Evolutionary conservation across 805 yeast species (phyloP).

Genomic region (Cyberlindnera sargentensis): DNA sequence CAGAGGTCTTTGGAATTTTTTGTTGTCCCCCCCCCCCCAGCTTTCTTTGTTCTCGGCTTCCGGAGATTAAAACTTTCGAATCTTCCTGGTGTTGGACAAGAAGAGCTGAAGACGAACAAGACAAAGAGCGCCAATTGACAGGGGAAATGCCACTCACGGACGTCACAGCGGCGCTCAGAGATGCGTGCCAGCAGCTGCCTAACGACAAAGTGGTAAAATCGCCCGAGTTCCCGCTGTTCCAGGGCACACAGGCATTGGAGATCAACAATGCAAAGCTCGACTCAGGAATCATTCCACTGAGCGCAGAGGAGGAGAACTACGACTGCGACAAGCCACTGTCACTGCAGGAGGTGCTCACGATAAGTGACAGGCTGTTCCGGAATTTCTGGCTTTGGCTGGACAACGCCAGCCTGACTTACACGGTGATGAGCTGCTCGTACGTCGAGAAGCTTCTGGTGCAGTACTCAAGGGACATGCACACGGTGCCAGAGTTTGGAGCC

Average conservation of each 20-base stretch:
- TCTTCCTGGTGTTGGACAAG: too few species aligned
- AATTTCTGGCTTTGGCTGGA: conserved; percentile 66
- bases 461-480: conserved; percentile 25
- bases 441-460: conserved; percentile 51
- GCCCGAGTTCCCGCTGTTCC: conserved; percentile 57
- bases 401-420: conserved; percentile 68
- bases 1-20: too few species aligned
- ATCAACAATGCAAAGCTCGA: conserved; percentile 67
- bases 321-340: conserved; percentile 34
- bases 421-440: conserved; percentile 68
- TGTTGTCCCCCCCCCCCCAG: too few species aligned
- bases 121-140: too few species aligned
- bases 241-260: conserved; percentile 87
- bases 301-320: conserved; percentile 38
- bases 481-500: conserved; percentile 3
- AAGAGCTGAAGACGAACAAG: too few species aligned
- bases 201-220: conserved; percentile 54
- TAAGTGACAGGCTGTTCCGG: conserved; percentile 48
- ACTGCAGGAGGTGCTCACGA: conserved; percentile 37
- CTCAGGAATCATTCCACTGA: conserved; percentile 56
- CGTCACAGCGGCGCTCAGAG: conserved; percentile 47
- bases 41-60: too few species aligned
- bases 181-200: conserved; percentile 30
- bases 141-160: conserved; percentile 26
- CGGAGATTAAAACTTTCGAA: too few species aligned